Evolutionary conservation across 2,329 filamentous ascomycete genomes (phyloP).

Genomic region (Purpureocillium takamizusanense): DNA sequence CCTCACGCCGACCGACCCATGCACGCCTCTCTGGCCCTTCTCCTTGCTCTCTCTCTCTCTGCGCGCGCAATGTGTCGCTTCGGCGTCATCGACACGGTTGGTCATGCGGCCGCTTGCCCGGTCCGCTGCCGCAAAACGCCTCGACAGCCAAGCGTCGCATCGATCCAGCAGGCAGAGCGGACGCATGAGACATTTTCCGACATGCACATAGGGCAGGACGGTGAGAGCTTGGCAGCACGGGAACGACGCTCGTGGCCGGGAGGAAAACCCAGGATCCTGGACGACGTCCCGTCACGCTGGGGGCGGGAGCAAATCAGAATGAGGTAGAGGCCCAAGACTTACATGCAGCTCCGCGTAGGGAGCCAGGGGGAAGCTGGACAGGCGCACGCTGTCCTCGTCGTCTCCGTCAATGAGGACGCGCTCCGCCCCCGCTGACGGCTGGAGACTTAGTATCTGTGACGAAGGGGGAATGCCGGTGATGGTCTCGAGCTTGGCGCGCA

Average conservation of each 20-base stretch:
- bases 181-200: background rate
- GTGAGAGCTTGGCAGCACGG: too few species aligned
- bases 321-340: conserved; percentile 33
- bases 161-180: too few species aligned
- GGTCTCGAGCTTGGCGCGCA: conserved; percentile 83
- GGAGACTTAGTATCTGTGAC: conserved; percentile 67
- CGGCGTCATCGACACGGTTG: too few species aligned
- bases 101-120: too few species aligned
- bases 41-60: too few species aligned
- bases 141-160: too few species aligned
- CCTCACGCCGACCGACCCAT: too few species aligned
- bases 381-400: conserved; percentile 62
- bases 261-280: conserved; percentile 2
- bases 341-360: conserved; percentile 75
- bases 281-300: conserved; percentile 1
- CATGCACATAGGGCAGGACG: background rate
- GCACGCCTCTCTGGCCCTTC: too few species aligned
- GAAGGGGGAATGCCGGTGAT: conserved; percentile 84
- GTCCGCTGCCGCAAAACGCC: too few species aligned
- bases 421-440: conserved; percentile 43
- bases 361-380: conserved; percentile 57
- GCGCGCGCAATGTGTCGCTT: too few species aligned
- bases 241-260: too few species aligned
- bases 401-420: conserved; percentile 56
- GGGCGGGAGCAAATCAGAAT: conserved; percentile 7